Percentiles rank a stretch among this genome's conserved stretches.
These are phyloP conservation scores for Ogataea populi-albae DNA, from an alignment of 805 yeast genomes.

Conservation along the genomic window DNA sequence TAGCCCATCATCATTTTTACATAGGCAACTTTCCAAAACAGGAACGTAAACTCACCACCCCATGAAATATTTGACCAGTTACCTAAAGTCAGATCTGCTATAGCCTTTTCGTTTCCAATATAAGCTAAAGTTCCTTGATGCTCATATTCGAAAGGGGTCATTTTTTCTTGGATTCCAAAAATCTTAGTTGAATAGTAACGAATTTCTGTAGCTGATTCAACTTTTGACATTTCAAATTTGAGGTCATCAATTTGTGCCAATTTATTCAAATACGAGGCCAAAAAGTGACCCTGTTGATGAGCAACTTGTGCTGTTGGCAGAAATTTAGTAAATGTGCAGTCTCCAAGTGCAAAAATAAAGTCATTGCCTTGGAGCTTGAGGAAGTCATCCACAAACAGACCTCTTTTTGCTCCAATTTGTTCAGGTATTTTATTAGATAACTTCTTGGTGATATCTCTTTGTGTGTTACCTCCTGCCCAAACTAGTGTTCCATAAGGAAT, in stretches of 20 bases:
- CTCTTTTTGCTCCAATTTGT: slow-evolving; percentile 53
- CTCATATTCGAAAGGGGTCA: slow-evolving; percentile 42
- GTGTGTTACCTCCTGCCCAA: slow-evolving; percentile 60
- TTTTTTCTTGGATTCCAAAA: slow-evolving; percentile 28
- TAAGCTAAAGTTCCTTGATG: slow-evolving; percentile 56
- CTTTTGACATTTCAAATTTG: slow-evolving; percentile 37
- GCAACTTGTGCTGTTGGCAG: slow-evolving; percentile 61
- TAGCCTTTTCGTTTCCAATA: slow-evolving; percentile 56
- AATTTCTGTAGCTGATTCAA: slow-evolving; percentile 37
- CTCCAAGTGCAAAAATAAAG: slow-evolving; percentile 51
- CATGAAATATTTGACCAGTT: slow-evolving; percentile 46
- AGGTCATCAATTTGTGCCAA: slow-evolving; percentile 43
- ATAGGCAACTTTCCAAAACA: slow-evolving; percentile 55
- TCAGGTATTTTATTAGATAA: slow-evolving; percentile 45
- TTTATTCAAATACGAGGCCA: slow-evolving; percentile 42
- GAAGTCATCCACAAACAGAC: slow-evolving; percentile 48
- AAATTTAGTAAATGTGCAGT: slow-evolving; percentile 53
- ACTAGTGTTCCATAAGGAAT: slow-evolving; percentile 54
- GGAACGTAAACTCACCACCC: slow-evolving; percentile 53
- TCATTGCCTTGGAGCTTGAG: slow-evolving; percentile 47
- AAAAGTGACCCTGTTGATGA: slow-evolving; percentile 51
- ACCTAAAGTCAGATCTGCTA: slow-evolving; percentile 57
- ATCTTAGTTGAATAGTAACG: slow-evolving; percentile 43
- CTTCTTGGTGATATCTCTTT: slow-evolving; percentile 44
- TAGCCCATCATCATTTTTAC: slow-evolving; percentile 54